Evolutionary conservation across 306 rosid genomes (phyloP).

Genomic region (Acacia crassicarpa): DNA sequence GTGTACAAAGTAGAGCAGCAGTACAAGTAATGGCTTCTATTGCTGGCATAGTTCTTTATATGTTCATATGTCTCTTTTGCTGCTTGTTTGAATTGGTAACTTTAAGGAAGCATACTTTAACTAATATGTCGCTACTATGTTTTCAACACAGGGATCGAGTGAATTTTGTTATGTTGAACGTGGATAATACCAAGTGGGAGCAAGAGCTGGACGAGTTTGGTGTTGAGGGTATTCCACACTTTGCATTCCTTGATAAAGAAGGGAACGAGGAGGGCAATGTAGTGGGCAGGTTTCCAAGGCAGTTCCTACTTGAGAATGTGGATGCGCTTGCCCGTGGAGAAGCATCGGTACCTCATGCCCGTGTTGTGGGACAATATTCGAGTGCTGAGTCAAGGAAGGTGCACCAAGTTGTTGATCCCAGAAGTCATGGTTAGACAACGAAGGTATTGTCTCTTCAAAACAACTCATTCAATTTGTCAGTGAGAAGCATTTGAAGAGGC

Average conservation of each 20-base stretch:
- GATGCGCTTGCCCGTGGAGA: slow-evolving; percentile 83
- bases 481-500: slow-evolving; percentile 34
- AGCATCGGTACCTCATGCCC: slow-evolving; percentile 80
- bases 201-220: slow-evolving; percentile 98
- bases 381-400: slow-evolving; percentile 88
- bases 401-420: slow-evolving; percentile 85
- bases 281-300: slow-evolving; percentile 87
- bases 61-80: slow-evolving; percentile 4
- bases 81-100: background rate
- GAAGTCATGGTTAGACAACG: slow-evolving; percentile 80
- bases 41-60: background rate
- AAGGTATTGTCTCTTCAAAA: slow-evolving; percentile 20
- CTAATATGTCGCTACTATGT: background rate
- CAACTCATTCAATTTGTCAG: slow-evolving; percentile 21
- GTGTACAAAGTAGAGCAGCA: slow-evolving; percentile 94
- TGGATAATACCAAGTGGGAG: slow-evolving; percentile 97
- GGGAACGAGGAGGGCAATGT: slow-evolving; percentile 97
- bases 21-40: slow-evolving; percentile 62
- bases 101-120: background rate
- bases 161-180: slow-evolving; percentile 78
- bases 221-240: slow-evolving; percentile 98
- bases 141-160: slow-evolving; percentile 55
- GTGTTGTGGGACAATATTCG: slow-evolving; percentile 76
- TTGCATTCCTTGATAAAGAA: slow-evolving; percentile 80
- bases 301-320: slow-evolving; percentile 75